phyloP scores from a whole-genome alignment of 163 green algal species.

The Chloromonas sp. region DNA sequence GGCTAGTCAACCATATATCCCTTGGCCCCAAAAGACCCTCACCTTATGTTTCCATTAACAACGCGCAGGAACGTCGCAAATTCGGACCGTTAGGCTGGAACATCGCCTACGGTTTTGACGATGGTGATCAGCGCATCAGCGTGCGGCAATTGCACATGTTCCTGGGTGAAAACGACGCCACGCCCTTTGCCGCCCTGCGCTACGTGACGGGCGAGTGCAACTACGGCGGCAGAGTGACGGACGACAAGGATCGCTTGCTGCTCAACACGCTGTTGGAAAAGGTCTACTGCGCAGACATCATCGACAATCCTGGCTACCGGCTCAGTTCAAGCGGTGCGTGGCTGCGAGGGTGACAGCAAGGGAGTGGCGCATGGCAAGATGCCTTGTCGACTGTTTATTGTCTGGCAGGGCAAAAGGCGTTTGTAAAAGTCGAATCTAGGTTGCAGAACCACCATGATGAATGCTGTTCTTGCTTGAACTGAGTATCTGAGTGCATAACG shows the following conservation, averaged over 20 bases:
- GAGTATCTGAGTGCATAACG: too few relatives aligned
- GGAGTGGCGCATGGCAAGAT: too few relatives aligned
- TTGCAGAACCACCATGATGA: too few relatives aligned
- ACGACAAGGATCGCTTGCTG: conserved; percentile 52
- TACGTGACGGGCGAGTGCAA: conserved; percentile 79
- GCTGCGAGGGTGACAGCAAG: too few relatives aligned
- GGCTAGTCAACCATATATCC: background rate
- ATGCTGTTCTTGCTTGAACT: too few relatives aligned
- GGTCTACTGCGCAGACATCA: conserved; percentile 47
- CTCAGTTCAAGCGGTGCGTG: background rate
- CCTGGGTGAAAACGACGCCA: conserved; percentile 55
- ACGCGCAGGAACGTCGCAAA: conserved; percentile 66
- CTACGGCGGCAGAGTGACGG: conserved; percentile 48
- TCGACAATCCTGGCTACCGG: conserved; percentile 5
- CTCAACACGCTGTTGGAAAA: conserved; percentile 58
- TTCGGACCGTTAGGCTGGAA: conserved; percentile 86
- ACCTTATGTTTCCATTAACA: background rate
- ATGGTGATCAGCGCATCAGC: conserved; percentile 70
- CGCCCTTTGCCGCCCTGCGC: conserved; percentile 58
- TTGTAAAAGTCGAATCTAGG: too few relatives aligned
- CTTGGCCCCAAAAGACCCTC: background rate
- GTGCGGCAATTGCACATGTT: conserved; percentile 73
- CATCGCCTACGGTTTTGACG: conserved; percentile 83
- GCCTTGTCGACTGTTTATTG: too few relatives aligned
- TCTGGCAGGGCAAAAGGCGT: too few relatives aligned